Base-by-base conservation (phyloP, 306 rosid genomes). In the Quercus robur region DNA sequence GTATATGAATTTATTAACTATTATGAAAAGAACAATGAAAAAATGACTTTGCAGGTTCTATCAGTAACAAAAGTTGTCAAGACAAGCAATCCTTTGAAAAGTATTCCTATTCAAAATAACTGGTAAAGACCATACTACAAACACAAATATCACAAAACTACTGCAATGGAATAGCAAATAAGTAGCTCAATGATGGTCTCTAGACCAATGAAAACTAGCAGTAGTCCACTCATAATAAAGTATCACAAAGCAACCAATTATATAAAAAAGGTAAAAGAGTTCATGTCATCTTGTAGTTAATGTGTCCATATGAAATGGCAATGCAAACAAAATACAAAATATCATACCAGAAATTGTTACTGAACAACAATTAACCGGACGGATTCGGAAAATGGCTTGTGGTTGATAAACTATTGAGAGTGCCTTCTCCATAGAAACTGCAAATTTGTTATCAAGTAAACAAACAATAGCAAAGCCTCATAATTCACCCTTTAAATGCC, bases 401-500 rank as follows among this genome's bases (percentile, higher is more conserved):
- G 99, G 99, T 81, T 95, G 99, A 87, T 93, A 95, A 86, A 93
- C 96, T 75, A 95, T 89, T 57, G 92, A 84, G 80, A 95, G 83
- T 76, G 85, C 98, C 91, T 91, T 95, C 92, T 95, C 98, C 83
- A 93, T 97, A 57, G 96, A 91, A 81, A 95, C 97, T 95, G 94
- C 80, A 80, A 75, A 61, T 56, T 49, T 77, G 75, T 64, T 13
- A 61, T 41, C 68, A 46, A 38, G 21, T 56, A 70, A 15, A 55
- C 18, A 25, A 49, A 30, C 3, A 6, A 4, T 28, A 51, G 58
- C 41, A 21, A 77, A 58, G 54, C 46, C 62, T 35, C 13, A 55
- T 46, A 71, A 31, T 25, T 70, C 73, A 71, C 31, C 51, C 14
- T 55, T 4, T 63, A 18, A 75, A 52, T 35, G 41, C 35, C n/a